Evolutionary conservation across 2,329 filamentous ascomycete species (phyloP).

Genomic region (Aspergillus clavatus): DNA sequence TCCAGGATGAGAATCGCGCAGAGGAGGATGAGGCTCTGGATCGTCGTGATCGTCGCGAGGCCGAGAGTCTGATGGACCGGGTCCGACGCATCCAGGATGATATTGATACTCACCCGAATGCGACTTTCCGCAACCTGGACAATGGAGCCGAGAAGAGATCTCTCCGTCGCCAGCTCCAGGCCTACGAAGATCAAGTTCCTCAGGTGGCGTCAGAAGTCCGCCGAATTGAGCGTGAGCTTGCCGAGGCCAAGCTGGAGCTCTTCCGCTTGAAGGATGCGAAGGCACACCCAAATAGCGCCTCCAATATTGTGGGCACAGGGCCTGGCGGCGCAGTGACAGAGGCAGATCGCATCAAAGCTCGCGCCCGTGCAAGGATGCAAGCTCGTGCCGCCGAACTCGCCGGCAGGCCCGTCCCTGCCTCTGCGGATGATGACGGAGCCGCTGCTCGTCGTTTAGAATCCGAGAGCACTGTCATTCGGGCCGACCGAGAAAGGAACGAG

Average conservation of each 20-base stretch:
- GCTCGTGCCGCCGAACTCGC: constrained; percentile 89
- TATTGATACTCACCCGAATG: constrained; percentile 84
- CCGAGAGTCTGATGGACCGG: constrained; percentile 88
- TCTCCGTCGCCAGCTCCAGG: constrained; percentile 84
- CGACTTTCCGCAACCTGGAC: constrained; percentile 64
- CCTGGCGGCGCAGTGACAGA: constrained; percentile 88
- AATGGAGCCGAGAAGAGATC: constrained; percentile 82
- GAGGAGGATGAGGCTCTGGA: constrained; percentile 93
- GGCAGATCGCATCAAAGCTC: constrained; percentile 87
- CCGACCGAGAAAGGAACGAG: constrained; percentile 90
- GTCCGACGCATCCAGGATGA: constrained; percentile 91
- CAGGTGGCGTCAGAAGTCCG: constrained; percentile 89
- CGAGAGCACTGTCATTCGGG: constrained; percentile 73
- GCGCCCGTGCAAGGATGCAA: constrained; percentile 98
- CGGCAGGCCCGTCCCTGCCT: constrained; percentile 69
- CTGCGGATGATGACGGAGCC: constrained; percentile 65
- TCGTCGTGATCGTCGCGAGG: constrained; percentile 81
- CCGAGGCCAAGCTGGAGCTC: constrained; percentile 83
- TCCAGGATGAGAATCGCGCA: constrained; percentile 80
- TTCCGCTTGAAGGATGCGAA: constrained; percentile 94
- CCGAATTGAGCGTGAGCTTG: constrained; percentile 84
- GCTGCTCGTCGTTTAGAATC: constrained; percentile 83
- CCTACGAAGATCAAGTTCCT: constrained; percentile 81
- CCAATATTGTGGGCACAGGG: constrained; percentile 83
- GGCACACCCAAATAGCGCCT: constrained; percentile 74